Base-by-base conservation (phyloP, 2,329 filamentous ascomycete species). In the Diaporthe eres region DNA sequence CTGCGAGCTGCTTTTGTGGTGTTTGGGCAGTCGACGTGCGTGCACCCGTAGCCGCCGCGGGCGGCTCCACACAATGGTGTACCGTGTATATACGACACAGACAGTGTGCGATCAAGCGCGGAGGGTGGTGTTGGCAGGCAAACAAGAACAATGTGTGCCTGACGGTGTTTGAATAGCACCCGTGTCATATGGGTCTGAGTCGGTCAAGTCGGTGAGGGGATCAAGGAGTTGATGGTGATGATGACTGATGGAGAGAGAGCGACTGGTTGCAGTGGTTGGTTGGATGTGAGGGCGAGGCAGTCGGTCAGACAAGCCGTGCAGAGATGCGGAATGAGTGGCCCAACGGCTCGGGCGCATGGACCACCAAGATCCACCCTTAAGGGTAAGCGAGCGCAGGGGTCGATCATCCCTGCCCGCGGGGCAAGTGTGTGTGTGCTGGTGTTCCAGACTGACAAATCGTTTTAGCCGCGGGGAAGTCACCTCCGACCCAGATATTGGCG, bases 11-110 rank as follows among this genome's bases (percentile, higher is more conserved):
- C 25, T 22, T 42, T 49, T 53, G 58, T 51, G 25, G 47, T 73
- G 58, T 65, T 65, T 73, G 60, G 61, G 71, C 71, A 55, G 58
- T 55, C 58, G 71, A 55, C 49, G 65, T 28, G 65, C 44, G 65
- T 55, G 47, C 47, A 55, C 34, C 31, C 34, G 22, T 70, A 70
- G 65, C 34, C 65, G 65, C 65, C 65, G 65, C 28, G 47, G 65
- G 49, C 34, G 47, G 49, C 34, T 55, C 65, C 65, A 70, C 63
- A 68, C 57, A 63, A 44, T 31, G 31, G 15, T 9, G 13, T 34
- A 28, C 37, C 10, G 58, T 63, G 63, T 19, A 37, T n/a, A 34
- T 67, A 9, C 63, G 63, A 68, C 44, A 68, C 63, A 51, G 65
- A 68, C 47, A 39, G 65, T 55, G 65, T 70, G 65, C 15, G 49